Base-by-base conservation (phyloP, 1,139 yeast genomes). In the Yamadazyma triangularis region DNA sequence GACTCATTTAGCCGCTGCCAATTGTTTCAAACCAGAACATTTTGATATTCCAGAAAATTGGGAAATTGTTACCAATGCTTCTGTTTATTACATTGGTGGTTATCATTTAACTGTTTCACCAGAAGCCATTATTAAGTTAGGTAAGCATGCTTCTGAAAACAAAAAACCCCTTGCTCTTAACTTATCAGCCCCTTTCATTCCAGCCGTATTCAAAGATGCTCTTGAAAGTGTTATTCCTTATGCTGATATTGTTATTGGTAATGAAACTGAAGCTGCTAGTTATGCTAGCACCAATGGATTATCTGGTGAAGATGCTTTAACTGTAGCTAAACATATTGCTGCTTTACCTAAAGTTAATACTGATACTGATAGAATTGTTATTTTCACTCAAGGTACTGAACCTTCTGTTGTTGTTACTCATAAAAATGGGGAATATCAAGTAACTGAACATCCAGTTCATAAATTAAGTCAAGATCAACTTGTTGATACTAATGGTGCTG, bases 91-190 rank as follows among this genome's bases (percentile, higher is more conserved):
- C 73, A 84, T 91, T 53, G 98, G 97, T 53, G 98, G 98, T 18
- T 91, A 82, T 86, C 98, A 93, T 65, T 76, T 91, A 64, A 91
- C 99, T 36, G 98, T 93, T 42, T 85, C 95, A 44, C 96, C 96
- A 44, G 95, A 83, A 42, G 96, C 98, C 35, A 91, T 91, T 53
- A 70, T 75, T 47, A 79, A 83, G 41, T 73, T 91, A 49, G 98
- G 96, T 48, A 75, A 86, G 64, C 96, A 91, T 55, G 93, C 94
- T 39, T 88, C 95, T 45, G 84, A 73, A 44, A 74, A 67, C 51
- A 82, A 86, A 73, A 91, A 91, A 72, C 77, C 82, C 38, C 83
- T 87, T 51, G 73, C 80, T 38, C 66, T 91, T 65, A 91, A 91
- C 75, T 73, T 91, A 58, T 82, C 94, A 44, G 99, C 98, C 40